A percentile compares a stretch with the other conserved stretches of the same genome.
phyloP scores from a whole-genome alignment of 179 eudicot species.

The Silene vulgaris region DNA sequence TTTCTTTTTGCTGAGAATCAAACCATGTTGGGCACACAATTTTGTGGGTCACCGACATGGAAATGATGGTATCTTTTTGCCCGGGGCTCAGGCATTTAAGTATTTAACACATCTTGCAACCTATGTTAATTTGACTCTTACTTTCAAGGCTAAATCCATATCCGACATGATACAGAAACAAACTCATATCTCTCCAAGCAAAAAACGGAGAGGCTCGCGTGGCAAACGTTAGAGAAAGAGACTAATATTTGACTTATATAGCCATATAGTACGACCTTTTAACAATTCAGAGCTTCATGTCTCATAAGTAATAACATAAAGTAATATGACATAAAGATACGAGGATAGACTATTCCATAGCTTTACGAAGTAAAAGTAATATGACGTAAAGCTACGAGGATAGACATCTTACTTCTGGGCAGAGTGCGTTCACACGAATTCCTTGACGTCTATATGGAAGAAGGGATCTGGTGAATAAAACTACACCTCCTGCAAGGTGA shows the following conservation, averaged over 20 bases:
- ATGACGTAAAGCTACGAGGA: conserved; percentile 9
- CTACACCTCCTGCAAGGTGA: conserved; percentile 65
- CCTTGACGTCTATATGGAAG: conserved; percentile 58
- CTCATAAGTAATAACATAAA: background rate
- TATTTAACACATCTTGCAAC: conserved; percentile 4
- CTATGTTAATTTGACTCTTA: conserved; percentile 5
- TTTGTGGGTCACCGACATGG: conserved; percentile 1
- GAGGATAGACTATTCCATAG: conserved; percentile 2
- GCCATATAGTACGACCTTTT: background rate
- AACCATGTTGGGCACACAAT: background rate
- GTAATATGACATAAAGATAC: background rate
- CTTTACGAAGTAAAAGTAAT: background rate
- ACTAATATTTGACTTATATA: background rate
- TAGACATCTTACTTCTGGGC: conserved; percentile 75
- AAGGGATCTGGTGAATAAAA: conserved; percentile 81
- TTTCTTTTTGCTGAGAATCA: background rate
- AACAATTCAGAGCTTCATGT: background rate
- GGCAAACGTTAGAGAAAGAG: background rate
- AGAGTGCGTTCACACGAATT: conserved; percentile 80
- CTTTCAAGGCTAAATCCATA: background rate
- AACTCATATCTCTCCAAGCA: background rate
- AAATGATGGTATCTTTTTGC: background rate
- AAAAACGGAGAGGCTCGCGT: background rate
- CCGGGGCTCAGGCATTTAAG: background rate
- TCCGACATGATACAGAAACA: background rate